These are phyloP conservation scores for Fusarium metavorans DNA, from an alignment of 2,329 filamentous ascomycete genomes.

Conservation along the genomic window DNA sequence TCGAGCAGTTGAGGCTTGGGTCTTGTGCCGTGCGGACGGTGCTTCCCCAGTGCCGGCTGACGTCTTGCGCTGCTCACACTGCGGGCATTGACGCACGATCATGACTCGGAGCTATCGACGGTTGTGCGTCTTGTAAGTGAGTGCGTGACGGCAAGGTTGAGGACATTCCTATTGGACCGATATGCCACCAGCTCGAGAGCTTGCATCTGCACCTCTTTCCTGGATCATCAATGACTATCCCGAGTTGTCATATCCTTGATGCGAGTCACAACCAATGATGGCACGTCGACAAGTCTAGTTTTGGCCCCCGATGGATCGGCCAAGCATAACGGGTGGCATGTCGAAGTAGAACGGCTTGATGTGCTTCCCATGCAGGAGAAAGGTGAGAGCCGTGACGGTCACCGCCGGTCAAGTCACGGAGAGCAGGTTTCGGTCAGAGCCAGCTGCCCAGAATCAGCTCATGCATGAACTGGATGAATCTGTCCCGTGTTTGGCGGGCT, in stretches of 20 bases:
- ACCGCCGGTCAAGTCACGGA: slow-evolving; percentile 37
- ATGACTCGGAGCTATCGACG: slow-evolving; percentile 38
- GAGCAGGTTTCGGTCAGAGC: slow-evolving; percentile 39
- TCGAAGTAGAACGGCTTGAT: slow-evolving; percentile 32
- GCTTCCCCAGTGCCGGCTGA: slow-evolving; percentile 38
- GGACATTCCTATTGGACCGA: slow-evolving; percentile 40
- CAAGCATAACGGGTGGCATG: slow-evolving; percentile 27
- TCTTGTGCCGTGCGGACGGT: slow-evolving; percentile 31
- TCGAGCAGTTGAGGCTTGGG: slow-evolving; percentile 29
- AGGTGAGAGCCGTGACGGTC: slow-evolving; percentile 28
- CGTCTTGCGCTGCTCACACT: slow-evolving; percentile 24
- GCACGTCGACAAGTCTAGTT: slow-evolving; percentile 18
- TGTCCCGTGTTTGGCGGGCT: slow-evolving; percentile 22
- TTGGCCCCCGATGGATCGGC: slow-evolving; percentile 27
- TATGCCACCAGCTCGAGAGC: slow-evolving; percentile 21
- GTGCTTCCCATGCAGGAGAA: slow-evolving; percentile 27
- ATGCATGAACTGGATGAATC: slow-evolving; percentile 44
- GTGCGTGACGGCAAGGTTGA: slow-evolving; percentile 34
- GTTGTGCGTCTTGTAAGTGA: slow-evolving; percentile 27
- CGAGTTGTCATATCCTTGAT: slow-evolving; percentile 33
- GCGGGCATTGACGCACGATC: slow-evolving; percentile 29
- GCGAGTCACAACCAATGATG: slow-evolving; percentile 19
- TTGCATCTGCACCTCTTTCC: slow-evolving; percentile 26
- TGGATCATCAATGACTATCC: slow-evolving; percentile 31
- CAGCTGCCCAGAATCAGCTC: slow-evolving; percentile 37